Base-by-base conservation (phyloP, 768 basidiomycete genomes). In the Tylopilus felleus region DNA sequence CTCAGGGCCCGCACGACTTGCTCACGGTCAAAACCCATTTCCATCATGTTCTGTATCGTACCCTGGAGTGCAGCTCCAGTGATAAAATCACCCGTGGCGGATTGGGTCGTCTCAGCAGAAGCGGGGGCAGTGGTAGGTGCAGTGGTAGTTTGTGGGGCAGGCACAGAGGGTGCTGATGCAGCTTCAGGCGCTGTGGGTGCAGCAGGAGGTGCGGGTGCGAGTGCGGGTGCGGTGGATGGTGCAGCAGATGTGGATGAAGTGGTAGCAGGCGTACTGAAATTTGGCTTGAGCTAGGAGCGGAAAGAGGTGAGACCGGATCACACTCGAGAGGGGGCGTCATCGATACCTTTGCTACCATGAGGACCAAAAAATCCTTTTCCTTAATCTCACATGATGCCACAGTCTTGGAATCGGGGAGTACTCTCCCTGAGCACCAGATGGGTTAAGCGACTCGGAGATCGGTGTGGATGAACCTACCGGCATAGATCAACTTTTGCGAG, bases 351-450 rank as follows among this genome's bases (percentile, higher is more conserved):
- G 93, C 83, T 31, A 98, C 91, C 96, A 98, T 99, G 40, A 99
- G 83, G n/a, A 99, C 97, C 56, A 98, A 75, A 75, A 99, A 99
- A 71, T 97, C 96, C 76, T 97, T 98, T 74, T 98, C 96, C 75
- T 97, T 95, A 78, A 98, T 90, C 50, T 88, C 84, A 65, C 88
- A 90, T 43, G 89, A 87, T 62, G 81, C 89, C 33, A 99, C 81
- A 2, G 88, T 88, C 77, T 94, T 95, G 54, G 84, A 82, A 70
- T 99, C 94, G 10, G 82, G 68, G 21, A 98, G 80, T 44, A 99
- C 88, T 78, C 96, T 95, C 51, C 97, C 96, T 97, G 68, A 23
- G 58, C 48, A 21, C 38, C 16, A 29, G 28, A 38, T 21, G 22
- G 28, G 33, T 47, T 57, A 54, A 55, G 39, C 40, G 29, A 49